These are phyloP conservation scores for Aspergillus chevalieri DNA, from an alignment of 2,329 filamentous ascomycete genomes.

Conservation along the genomic window DNA sequence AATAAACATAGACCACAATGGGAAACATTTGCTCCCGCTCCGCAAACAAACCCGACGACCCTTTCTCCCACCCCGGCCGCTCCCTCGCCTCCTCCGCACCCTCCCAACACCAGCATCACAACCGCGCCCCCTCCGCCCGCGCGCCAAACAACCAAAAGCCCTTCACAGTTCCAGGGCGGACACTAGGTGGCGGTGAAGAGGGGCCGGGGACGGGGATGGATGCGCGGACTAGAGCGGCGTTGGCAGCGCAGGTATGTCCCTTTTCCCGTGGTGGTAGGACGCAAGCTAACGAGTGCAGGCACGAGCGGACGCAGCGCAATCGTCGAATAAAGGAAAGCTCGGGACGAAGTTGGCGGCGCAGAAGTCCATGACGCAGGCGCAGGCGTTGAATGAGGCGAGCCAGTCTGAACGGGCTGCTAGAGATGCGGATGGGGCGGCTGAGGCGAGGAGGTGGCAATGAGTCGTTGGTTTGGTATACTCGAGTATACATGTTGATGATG, in stretches of 20 bases:
- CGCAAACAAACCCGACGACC: conserved; percentile 53
- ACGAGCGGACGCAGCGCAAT: conserved; percentile 52
- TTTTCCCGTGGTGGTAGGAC: background rate
- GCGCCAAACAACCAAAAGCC: conserved; percentile 36
- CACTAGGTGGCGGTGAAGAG: conserved; percentile 52
- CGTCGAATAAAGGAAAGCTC: conserved; percentile 57
- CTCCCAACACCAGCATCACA: conserved; percentile 32
- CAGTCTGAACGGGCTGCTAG: conserved; percentile 58
- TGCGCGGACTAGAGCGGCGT: conserved; percentile 66
- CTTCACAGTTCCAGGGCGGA: conserved; percentile 49
- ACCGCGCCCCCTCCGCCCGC: conserved; percentile 42
- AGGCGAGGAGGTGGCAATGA: conserved; percentile 55
- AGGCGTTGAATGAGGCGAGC: conserved; percentile 63
- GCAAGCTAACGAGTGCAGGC: conserved; percentile 44
- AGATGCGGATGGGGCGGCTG: conserved; percentile 59
- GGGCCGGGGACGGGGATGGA: conserved; percentile 36
- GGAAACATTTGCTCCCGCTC: conserved; percentile 80
- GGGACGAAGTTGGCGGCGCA: conserved; percentile 65
- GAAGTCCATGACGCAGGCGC: conserved; percentile 64
- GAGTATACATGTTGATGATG: background rate
- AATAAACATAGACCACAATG: conserved; percentile 52
- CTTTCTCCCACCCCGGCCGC: conserved; percentile 67
- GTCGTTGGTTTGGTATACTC: background rate
- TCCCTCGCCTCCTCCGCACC: conserved; percentile 52
- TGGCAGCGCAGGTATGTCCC: conserved; percentile 70